Conservation (phyloP, 495 filamentous ascomycete species). For the Aspergillus nanangensis region DNA sequence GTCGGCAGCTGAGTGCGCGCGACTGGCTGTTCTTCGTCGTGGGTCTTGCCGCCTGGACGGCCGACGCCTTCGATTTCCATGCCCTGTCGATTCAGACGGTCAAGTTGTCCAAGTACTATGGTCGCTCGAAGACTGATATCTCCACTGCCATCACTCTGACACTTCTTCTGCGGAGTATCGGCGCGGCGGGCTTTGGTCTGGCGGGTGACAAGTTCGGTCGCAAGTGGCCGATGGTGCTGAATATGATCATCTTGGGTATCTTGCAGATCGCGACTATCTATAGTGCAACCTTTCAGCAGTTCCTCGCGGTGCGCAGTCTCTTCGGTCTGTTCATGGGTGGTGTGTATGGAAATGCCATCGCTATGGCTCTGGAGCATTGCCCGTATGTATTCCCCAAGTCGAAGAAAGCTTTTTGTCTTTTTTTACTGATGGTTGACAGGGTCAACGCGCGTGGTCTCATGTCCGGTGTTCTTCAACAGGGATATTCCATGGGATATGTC, state of each 20-base stretch:
- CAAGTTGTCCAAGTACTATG: constrained; percentile 64
- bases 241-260: constrained; percentile 59
- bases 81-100: constrained; percentile 67
- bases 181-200: constrained; percentile 67
- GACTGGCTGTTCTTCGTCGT: constrained; percentile 65
- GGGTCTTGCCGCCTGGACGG: constrained; percentile 60
- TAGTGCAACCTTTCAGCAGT: constrained; percentile 58
- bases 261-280: constrained; percentile 74
- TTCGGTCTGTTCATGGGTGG: constrained; percentile 85
- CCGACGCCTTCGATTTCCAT: constrained; percentile 76
- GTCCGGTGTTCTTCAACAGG: constrained; percentile 74
- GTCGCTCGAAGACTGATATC: constrained; percentile 60
- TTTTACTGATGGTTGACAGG: constrained; percentile 13
- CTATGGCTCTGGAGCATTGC: constrained; percentile 76
- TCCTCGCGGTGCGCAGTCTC: constrained; percentile 63
- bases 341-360: constrained; percentile 76
- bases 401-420: neutral
- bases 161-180: constrained; percentile 64
- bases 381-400: constrained; percentile 25
- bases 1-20: constrained; percentile 47
- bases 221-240: constrained; percentile 76
- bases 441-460: constrained; percentile 65
- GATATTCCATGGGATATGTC: constrained; percentile 72
- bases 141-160: constrained; percentile 71
- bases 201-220: constrained; percentile 71